Base-by-base conservation (phyloP, 176 grass and related monocot genomes). In the Avena sativa region DNA sequence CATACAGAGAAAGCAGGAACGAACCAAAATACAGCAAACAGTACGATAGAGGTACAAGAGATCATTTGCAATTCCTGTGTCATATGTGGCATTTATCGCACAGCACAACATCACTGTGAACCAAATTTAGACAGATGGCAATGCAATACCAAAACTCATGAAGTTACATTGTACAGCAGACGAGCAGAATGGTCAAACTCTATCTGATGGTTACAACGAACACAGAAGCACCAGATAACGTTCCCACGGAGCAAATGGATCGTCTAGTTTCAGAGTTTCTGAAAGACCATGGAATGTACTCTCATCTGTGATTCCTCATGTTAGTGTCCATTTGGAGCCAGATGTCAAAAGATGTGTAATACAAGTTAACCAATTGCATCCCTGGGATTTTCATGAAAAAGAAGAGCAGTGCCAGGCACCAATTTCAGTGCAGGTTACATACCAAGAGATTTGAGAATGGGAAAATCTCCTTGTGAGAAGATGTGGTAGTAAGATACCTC, bases 81-180 rank as follows among this genome's bases (percentile, higher is more conserved):
- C 32, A 34, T 34, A 34, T 34, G 32, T 34, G 32, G 79, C 5
- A 2, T 51, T 58, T 79, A 75, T 57, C 48, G 43, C n/a, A 19
- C 5, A 6, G 2, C 14, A 58, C 58, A 23, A n/a, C 30, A 65
- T 63, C 19, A 59, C 17, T 25, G 17, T 15, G 70, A 63, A 47
- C 17, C 70, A 74, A 81, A 91, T 88, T 60, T 78, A 85, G 60
- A 55, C 7, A 60, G 12, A 63, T 34, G n/a, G 6, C 65, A 28
- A 19, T 48, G 16, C 38, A 44, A 80, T 21, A 85, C 5, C 16
- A 72, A 65, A 78, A 85, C 58, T 23, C 34, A 26, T 34, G 1
- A 70, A 56, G 62, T 69, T 84, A 69, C 81, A 81, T 78, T 30
- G 26, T 86, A 90, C 76, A 84, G 48, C 86, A 61, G 59, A 61